These are phyloP conservation scores for Myxozyma udenii DNA, from an alignment of 805 yeast genomes.

Conservation along the genomic window DNA sequence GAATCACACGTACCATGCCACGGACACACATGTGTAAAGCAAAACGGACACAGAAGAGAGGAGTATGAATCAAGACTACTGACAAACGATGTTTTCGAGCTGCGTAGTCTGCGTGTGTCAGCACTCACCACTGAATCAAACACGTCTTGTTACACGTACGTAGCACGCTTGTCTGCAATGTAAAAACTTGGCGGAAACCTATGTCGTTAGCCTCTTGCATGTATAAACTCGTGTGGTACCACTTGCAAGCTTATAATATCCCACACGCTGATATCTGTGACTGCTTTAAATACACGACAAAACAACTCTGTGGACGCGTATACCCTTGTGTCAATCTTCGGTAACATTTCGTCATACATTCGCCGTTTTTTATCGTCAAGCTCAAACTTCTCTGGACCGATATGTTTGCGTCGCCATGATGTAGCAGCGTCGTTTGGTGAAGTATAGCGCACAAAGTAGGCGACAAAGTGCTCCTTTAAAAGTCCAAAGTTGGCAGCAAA, in stretches of 20 bases:
- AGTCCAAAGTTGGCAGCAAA: constrained; percentile 15
- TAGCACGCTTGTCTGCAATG: constrained; percentile 19
- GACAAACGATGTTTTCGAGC: constrained; percentile 11
- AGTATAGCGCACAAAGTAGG: constrained; percentile 12
- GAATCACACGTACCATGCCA: constrained; percentile 21
- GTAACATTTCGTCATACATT: constrained; percentile 13
- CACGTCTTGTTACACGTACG: constrained; percentile 1
- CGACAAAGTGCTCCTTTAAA: constrained; percentile 8
- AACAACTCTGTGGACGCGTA: constrained; percentile 11
- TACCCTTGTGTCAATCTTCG: constrained; percentile 9
- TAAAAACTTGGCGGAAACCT: constrained; percentile 16
- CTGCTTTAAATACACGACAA: constrained; percentile 15
- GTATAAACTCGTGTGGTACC: background rate
- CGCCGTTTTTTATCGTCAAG: constrained; percentile 20
- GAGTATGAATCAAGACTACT: constrained; percentile 21
- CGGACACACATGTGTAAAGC: constrained; percentile 28
- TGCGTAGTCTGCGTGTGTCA: constrained; percentile 11
- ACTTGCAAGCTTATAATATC: constrained; percentile 19
- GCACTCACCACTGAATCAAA: background rate
- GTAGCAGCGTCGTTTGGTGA: background rate
- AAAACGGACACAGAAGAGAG: constrained; percentile 24
- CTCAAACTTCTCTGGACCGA: constrained; percentile 18
- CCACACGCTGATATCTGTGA: constrained; percentile 19
- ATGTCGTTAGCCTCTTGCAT: background rate
- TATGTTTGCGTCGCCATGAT: constrained; percentile 1